Conservation (phyloP, 2,329 filamentous ascomycete genomes). For the Colletotrichum tamarilloi region DNA sequence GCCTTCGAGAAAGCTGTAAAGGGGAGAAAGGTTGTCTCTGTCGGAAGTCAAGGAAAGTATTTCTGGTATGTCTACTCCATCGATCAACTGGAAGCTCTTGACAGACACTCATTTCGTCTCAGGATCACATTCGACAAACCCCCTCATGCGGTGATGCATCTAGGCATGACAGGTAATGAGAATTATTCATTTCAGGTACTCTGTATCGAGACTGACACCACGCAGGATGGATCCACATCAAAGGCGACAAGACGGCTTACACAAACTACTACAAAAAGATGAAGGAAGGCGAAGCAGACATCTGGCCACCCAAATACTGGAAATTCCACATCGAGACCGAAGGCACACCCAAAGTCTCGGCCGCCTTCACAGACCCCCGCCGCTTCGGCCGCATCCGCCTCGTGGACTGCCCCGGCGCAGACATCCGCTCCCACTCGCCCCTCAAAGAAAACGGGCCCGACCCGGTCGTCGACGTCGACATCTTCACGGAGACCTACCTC, state of each 20-base stretch:
- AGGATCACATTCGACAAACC: conserved; percentile 72
- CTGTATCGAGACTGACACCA: background rate
- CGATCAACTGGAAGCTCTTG: fast-evolving
- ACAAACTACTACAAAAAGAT: conserved; percentile 84
- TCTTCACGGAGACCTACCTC: conserved; percentile 82
- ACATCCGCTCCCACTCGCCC: conserved; percentile 81
- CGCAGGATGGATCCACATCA: conserved; percentile 86
- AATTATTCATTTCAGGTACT: background rate
- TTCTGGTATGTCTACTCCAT: conserved; percentile 73
- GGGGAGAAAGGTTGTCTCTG: conserved; percentile 76
- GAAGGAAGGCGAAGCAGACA: conserved; percentile 64
- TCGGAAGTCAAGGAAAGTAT: conserved; percentile 94
- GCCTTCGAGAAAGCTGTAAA: conserved; percentile 80
- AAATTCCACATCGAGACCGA: conserved; percentile 83
- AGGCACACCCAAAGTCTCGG: conserved; percentile 63
- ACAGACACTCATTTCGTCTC: background rate
- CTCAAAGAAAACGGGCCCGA: conserved; percentile 94
- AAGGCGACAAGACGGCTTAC: conserved; percentile 80
- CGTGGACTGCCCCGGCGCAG: conserved; percentile 80
- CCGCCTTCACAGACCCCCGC: conserved; percentile 87
- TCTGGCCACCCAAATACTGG: conserved; percentile 91
- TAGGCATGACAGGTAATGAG: conserved; percentile 73
- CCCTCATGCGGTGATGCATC: conserved; percentile 90
- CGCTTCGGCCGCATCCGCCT: conserved; percentile 83
- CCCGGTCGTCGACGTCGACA: conserved; percentile 83